Conservation (phyloP, 768 basidiomycete genomes). For the Tylopilus plumbeoviolaceoides region DNA sequence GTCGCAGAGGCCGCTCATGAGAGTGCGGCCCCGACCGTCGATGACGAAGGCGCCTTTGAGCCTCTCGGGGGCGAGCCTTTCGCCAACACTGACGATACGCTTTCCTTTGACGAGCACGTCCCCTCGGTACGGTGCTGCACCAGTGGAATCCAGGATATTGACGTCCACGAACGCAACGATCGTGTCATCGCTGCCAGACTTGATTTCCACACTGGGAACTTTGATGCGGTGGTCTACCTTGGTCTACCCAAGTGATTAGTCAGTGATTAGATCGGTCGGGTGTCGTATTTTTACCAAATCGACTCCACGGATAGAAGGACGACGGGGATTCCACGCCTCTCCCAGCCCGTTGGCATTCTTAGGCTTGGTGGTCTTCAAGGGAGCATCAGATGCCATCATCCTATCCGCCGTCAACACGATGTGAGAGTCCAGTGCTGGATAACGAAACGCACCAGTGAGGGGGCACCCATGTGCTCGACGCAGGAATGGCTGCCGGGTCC, state of each 20-base stretch:
- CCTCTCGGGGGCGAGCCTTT: slow-evolving; percentile 17
- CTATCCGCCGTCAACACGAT: neutral
- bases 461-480: slow-evolving; percentile 24
- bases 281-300: slow-evolving; percentile 15
- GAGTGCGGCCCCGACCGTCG: slow-evolving; percentile 31
- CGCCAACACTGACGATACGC: slow-evolving; percentile 28
- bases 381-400: slow-evolving; percentile 17
- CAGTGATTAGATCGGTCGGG: neutral
- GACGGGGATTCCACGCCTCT: slow-evolving; percentile 20
- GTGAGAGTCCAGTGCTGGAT: neutral
- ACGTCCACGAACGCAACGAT: slow-evolving; percentile 27
- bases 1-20: slow-evolving; percentile 36
- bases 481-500: slow-evolving; percentile 23
- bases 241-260: slow-evolving; percentile 11
- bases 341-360: slow-evolving; percentile 19
- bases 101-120: slow-evolving; percentile 33
- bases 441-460: slow-evolving; percentile 19
- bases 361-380: neutral
- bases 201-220: slow-evolving; percentile 23
- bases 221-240: slow-evolving; percentile 21
- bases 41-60: slow-evolving; percentile 22
- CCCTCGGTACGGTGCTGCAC: slow-evolving; percentile 29
- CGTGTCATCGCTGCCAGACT: slow-evolving; percentile 18
- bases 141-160: slow-evolving; percentile 35
- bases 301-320: slow-evolving; percentile 20